Percentiles rank a stretch among this genome's conserved stretches.
These are phyloP conservation scores for Westerdykella ornata DNA, from an alignment of 2,329 filamentous ascomycete genomes.

Conservation along the genomic window DNA sequence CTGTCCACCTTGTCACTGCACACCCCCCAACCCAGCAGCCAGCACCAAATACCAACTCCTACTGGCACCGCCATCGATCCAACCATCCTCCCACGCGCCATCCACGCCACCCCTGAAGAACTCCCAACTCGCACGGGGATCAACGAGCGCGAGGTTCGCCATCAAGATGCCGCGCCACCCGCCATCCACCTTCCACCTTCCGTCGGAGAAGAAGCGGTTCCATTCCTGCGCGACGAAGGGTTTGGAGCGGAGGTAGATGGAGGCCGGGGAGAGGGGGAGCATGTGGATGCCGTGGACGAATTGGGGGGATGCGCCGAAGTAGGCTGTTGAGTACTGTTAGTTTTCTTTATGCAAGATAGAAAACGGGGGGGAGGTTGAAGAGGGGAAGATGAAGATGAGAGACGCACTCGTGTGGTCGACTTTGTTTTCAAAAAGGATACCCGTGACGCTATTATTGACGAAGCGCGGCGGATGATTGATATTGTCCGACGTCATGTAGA, in stretches of 20 bases:
- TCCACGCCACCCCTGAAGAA: conserved; percentile 68
- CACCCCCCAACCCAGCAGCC: conserved; percentile 21
- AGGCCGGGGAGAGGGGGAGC: conserved; percentile 66
- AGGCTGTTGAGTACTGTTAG: conserved; percentile 43
- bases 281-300: conserved; percentile 76
- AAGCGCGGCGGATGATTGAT: conserved; percentile 67
- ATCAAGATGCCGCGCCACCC: conserved; percentile 85
- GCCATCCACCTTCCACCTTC: conserved; percentile 57
- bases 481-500: conserved; percentile 69
- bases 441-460: conserved; percentile 66
- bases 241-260: conserved; percentile 58
- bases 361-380: conserved; percentile 1
- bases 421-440: conserved; percentile 87
- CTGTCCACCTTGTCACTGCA: conserved; percentile 1
- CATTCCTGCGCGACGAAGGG: conserved; percentile 65
- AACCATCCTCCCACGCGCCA: conserved; percentile 48
- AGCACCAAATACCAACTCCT: conserved; percentile 32
- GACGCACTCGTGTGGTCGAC: conserved; percentile 86
- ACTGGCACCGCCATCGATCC: conserved; percentile 70
- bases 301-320: conserved; percentile 62
- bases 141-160: conserved; percentile 71
- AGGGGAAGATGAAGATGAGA: conserved; percentile 58
- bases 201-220: conserved; percentile 63
- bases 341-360: neutral
- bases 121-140: conserved; percentile 61